Percentiles rank a stretch among this genome's conserved stretches.
These are phyloP conservation scores for Lunasporangiospora selenospora DNA, from an alignment of 192 early-diverging fungal species.

Conservation along the genomic window DNA sequence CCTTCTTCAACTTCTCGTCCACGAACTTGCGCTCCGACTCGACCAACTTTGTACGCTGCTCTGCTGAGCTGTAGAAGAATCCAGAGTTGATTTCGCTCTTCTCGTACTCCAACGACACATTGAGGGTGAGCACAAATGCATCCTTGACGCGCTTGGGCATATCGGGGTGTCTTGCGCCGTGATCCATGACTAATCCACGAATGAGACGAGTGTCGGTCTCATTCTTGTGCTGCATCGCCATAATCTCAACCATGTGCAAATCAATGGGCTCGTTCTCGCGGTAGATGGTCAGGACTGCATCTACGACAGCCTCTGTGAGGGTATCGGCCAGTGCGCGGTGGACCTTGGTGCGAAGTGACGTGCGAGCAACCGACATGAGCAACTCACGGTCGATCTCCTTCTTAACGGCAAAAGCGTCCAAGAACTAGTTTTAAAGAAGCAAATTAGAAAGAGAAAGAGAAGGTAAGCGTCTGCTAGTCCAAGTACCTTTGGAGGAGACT, in stretches of 20 bases:
- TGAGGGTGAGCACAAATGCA: conserved; percentile 92
- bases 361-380: conserved; percentile 90
- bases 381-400: conserved; percentile 88
- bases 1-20: conserved; percentile 91
- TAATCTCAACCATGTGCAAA: conserved; percentile 99
- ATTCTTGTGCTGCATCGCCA: conserved; percentile 99
- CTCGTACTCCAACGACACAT: conserved; percentile 99
- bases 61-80: conserved; percentile 98
- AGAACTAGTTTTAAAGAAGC: conserved; percentile 63
- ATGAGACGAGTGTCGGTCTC: conserved; percentile 97
- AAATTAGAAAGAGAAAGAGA: background rate
- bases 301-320: conserved; percentile 96
- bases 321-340: conserved; percentile 88
- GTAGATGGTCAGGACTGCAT: conserved; percentile 91
- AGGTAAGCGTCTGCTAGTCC: background rate
- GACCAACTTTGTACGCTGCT: conserved; percentile 98
- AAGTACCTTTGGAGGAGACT: background rate
- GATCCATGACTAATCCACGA: conserved; percentile 96
- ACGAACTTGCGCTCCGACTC: conserved; percentile 97
- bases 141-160: conserved; percentile 96
- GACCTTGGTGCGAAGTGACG: conserved; percentile 96
- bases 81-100: conserved; percentile 99
- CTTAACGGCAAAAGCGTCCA: conserved; percentile 85
- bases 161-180: conserved; percentile 98
- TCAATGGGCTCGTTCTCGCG: conserved; percentile 89